Base-by-base conservation (phyloP, 495 filamentous ascomycete genomes). In the Penicillium simplicissimum region DNA sequence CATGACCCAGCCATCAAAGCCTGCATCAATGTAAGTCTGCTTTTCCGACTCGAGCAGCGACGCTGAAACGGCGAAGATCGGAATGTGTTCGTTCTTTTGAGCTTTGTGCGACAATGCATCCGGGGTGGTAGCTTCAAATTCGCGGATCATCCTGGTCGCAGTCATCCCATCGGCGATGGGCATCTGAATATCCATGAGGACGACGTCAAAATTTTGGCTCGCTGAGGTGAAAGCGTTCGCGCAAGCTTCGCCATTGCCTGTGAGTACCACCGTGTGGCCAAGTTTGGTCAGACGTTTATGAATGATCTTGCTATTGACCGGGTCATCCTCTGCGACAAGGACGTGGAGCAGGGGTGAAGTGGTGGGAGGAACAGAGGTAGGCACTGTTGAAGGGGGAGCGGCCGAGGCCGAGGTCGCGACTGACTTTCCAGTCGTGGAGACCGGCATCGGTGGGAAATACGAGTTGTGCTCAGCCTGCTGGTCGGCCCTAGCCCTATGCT, bases 121-220 rank as follows among this genome's bases (percentile, higher is more conserved):
- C 1, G 64, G 37, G 4, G 87, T 76, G 4, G 76, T 70, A 3
- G 58, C 57, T 59, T 97, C 93, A 59, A 84, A 84, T 3, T 85
- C 81, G 19, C 93, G 86, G 59, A 97, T 96, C 81, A 89, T 86
- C 70, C 89, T 87, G 1, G 93, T 91, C 7, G 92, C 88, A n/a
- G 81, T 84, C 35, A 92, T 83, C 38, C 93, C 93, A 66, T 96
- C 92, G 52, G 93, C 89, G 53, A 97, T 96, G 13, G 93, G 93
- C 93, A 97, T 97, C 88, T 97, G 93, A 77, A 97, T 92, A 69
- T 98, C 94, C 94, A 98, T 98, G 67, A 98, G 79, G 17, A 98
- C 80, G n/a, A 93, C 87, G 72, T 98, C 93, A 65, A 88, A 96
- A 15, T 57, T 71, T 43, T 66, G 67, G 1, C 84, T 78, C 47